Conservation (phyloP, 2,329 filamentous ascomycete genomes). For the Trichoderma oligosporum region DNA sequence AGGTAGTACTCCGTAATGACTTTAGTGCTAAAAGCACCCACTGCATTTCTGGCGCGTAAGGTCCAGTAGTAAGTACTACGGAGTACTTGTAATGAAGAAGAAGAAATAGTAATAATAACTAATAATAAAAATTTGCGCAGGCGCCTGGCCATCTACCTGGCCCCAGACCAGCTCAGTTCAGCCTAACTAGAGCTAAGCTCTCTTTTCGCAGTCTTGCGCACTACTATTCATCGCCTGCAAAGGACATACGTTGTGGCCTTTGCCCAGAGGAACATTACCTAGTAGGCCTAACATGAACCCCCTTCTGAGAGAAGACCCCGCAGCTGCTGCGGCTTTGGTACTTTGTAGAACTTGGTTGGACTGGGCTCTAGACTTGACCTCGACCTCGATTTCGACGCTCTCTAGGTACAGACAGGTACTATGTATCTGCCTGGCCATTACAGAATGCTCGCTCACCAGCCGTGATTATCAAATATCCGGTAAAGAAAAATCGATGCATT, state of each 20-base stretch:
- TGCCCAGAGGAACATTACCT: too few relatives aligned
- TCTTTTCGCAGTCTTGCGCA: neutral
- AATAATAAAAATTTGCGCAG: constrained; percentile 7
- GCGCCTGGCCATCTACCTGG: neutral
- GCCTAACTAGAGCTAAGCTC: neutral
- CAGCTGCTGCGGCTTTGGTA: neutral
- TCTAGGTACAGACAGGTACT: neutral
- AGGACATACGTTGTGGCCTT: constrained; percentile 7
- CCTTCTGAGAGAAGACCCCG: constrained; percentile 9
- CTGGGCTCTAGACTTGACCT: neutral
- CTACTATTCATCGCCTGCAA: constrained; percentile 1
- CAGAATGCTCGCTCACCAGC: too few relatives aligned
- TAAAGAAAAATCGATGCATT: too few relatives aligned
- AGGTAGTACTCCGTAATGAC: constrained; percentile 1
- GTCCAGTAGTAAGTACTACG: too few relatives aligned
- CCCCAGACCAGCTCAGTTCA: neutral
- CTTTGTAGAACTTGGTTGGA: too few relatives aligned
- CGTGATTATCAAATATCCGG: too few relatives aligned
- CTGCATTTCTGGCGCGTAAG: constrained; percentile 16
- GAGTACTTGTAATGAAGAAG: too few relatives aligned
- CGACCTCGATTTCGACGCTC: neutral
- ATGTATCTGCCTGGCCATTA: too few relatives aligned
- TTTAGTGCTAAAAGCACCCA: constrained; percentile 16
- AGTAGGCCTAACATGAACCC: too few relatives aligned
- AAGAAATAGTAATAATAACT: too few relatives aligned